phyloP scores from a whole-genome alignment of 257 asterid species.

The Eucommia ulmoides region DNA sequence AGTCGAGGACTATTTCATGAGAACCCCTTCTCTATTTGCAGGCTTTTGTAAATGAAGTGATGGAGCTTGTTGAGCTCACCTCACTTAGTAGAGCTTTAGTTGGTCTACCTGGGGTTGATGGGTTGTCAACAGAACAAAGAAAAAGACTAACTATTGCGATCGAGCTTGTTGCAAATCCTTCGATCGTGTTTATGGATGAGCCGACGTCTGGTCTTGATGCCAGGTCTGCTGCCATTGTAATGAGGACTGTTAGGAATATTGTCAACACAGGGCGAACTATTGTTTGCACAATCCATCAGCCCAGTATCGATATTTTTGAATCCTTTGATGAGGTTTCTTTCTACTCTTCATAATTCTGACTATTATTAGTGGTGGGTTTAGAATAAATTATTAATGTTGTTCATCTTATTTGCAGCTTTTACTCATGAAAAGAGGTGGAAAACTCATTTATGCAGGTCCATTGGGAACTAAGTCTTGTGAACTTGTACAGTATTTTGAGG shows the following conservation, averaged over 20 bases:
- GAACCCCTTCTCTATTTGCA: no score
- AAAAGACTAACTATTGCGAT: slow-evolving; percentile 76
- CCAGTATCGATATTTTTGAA: slow-evolving; percentile 80
- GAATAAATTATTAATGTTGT: slow-evolving; percentile 3
- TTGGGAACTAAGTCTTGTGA: slow-evolving; percentile 58
- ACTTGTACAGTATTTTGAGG: slow-evolving; percentile 79
- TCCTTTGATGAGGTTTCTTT: slow-evolving; percentile 69
- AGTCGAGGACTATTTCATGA: no score
- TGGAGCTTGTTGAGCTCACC: slow-evolving; percentile 72
- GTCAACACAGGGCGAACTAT: slow-evolving; percentile 83
- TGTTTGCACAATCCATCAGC: slow-evolving; percentile 92
- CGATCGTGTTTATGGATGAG: slow-evolving; percentile 86
- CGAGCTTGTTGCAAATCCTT: slow-evolving; percentile 87
- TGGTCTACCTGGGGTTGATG: slow-evolving; percentile 78
- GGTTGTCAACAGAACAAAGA: slow-evolving; percentile 77
- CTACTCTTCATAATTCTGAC: slow-evolving; percentile 1
- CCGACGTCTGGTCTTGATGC: slow-evolving; percentile 94
- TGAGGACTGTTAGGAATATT: slow-evolving; percentile 88
- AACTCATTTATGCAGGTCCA: slow-evolving; percentile 85
- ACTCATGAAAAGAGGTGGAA: slow-evolving; percentile 80
- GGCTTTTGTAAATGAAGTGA: slow-evolving; percentile 76
- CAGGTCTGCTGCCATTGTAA: slow-evolving; percentile 84
- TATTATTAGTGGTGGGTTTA: no score
- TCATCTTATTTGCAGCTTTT: slow-evolving; percentile 41
- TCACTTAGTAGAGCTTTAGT: slow-evolving; percentile 51